These are phyloP conservation scores for Sherardia arvensis DNA, from an alignment of 257 asterid genomes.

Conservation along the genomic window DNA sequence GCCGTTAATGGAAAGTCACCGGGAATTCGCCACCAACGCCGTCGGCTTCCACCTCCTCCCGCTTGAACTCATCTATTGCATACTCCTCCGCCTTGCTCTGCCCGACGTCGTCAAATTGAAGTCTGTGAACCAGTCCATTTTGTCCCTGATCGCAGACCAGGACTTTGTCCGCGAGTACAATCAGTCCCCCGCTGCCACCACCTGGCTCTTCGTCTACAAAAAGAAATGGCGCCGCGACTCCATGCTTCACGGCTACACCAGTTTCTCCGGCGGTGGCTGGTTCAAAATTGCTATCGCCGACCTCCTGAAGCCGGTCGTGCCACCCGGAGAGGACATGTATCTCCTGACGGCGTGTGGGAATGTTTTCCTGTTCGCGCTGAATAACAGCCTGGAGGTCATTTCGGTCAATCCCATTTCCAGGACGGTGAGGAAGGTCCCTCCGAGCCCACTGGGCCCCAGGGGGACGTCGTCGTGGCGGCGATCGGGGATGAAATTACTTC, in stretches of 20 bases:
- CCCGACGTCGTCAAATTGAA: constrained; percentile 29
- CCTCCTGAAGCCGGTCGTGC: constrained; percentile 24
- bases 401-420: constrained; percentile 27
- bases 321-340: constrained; percentile 38
- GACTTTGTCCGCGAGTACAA: constrained; percentile 30
- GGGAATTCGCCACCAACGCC: constrained; percentile 18
- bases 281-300: constrained; percentile 25
- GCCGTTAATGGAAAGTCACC: constrained; percentile 23
- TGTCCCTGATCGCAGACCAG: constrained; percentile 22
- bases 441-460: constrained; percentile 39
- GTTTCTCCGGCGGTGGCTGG: constrained; percentile 24
- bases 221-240: constrained; percentile 35
- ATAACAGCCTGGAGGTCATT: constrained; percentile 30
- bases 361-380: constrained; percentile 32
- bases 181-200: constrained; percentile 21
- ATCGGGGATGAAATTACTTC: constrained; percentile 32
- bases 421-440: constrained; percentile 28
- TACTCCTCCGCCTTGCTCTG: constrained; percentile 29
- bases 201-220: constrained; percentile 33
- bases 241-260: constrained; percentile 28
- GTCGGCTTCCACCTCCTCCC: constrained; percentile 38
- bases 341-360: constrained; percentile 36
- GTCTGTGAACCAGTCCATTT: constrained; percentile 23
- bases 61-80: constrained; percentile 30
- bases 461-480: constrained; percentile 41